phyloP scores from a whole-genome alignment of 371 early-diverging fungal genomes.

The Rhizopus arrhizus region DNA sequence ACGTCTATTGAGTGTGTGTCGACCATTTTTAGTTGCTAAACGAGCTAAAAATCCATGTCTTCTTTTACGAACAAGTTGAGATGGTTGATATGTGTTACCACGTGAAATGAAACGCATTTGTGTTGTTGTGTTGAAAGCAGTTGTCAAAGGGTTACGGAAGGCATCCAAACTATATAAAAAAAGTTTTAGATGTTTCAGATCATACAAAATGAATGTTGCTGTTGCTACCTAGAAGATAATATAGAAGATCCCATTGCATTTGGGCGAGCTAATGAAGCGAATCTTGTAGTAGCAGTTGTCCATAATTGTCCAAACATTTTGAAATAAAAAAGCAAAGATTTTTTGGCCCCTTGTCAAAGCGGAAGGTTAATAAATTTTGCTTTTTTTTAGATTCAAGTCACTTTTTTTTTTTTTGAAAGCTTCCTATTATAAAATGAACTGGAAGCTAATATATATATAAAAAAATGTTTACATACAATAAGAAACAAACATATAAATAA shows the following conservation, averaged over 20 bases:
- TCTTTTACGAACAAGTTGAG: constrained; percentile 86
- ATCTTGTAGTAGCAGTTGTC: constrained; percentile 16
- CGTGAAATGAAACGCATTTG: constrained; percentile 77
- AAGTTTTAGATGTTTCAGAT: background rate
- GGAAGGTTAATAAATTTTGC: background rate
- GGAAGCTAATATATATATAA: too few relatives aligned
- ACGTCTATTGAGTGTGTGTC: constrained; percentile 75
- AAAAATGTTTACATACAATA: too few relatives aligned
- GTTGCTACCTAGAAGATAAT: constrained; percentile 24
- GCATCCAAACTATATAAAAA: constrained; percentile 19
- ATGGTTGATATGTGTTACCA: constrained; percentile 94
- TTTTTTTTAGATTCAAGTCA: background rate
- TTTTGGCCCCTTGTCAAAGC: constrained; percentile 1
- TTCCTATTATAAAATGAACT: too few relatives aligned
- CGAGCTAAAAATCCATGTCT: constrained; percentile 90
- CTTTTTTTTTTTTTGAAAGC: background rate
- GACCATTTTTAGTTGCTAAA: constrained; percentile 77
- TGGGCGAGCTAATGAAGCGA: constrained; percentile 17
- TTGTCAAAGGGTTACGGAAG: constrained; percentile 22
- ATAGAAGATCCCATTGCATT: constrained; percentile 22
- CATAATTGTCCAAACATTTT: constrained; percentile 29
- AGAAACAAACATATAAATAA: too few relatives aligned
- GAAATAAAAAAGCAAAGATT: constrained; percentile 3
- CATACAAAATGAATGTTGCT: too few relatives aligned
- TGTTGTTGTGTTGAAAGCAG: constrained; percentile 31